A percentile compares a stretch with the other conserved stretches of the same genome.
These are phyloP conservation scores for Karstenula rhodostoma DNA, from an alignment of 2,329 filamentous ascomycete genomes.

Conservation along the genomic window DNA sequence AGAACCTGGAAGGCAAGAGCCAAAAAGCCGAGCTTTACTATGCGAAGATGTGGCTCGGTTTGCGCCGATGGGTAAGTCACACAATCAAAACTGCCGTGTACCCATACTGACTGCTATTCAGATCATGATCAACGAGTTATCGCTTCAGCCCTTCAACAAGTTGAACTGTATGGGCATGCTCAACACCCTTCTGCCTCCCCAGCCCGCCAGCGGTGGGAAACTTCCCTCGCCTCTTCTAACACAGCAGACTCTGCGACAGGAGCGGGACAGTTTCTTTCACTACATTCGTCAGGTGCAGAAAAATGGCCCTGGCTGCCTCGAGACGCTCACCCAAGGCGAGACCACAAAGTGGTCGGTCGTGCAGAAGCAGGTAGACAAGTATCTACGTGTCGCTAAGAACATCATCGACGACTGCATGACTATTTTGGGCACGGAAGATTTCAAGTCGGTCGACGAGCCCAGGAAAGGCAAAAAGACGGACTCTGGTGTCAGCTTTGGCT, in stretches of 20 bases:
- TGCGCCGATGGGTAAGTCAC: conserved; percentile 69
- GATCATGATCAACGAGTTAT: conserved; percentile 72
- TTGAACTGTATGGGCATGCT: conserved; percentile 73
- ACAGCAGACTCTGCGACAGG: conserved; percentile 59
- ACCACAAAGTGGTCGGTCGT: conserved; percentile 64
- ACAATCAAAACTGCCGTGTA: neutral
- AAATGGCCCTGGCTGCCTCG: conserved; percentile 62
- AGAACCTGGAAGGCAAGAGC: conserved; percentile 56
- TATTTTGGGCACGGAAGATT: conserved; percentile 51
- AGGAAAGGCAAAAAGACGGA: conserved; percentile 66
- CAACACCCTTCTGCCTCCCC: conserved; percentile 71
- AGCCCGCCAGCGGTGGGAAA: conserved; percentile 46
- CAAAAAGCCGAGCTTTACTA: conserved; percentile 55
- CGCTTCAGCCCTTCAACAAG: conserved; percentile 69
- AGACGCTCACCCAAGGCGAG: conserved; percentile 62
- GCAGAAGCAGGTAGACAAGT: conserved; percentile 62
- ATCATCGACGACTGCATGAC: conserved; percentile 67
- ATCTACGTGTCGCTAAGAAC: conserved; percentile 65
- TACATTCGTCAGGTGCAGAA: conserved; percentile 67
- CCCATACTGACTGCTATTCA: conserved; percentile 36
- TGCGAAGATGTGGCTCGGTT: conserved; percentile 67
- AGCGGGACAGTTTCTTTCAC: conserved; percentile 69
- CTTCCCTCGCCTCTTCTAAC: conserved; percentile 62
- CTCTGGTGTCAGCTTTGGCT: conserved; percentile 68
- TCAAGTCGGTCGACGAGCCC: conserved; percentile 40